A percentile compares a stretch with the other conserved stretches of the same genome.
phyloP scores from a whole-genome alignment of 805 yeast genomes.

The Metschnikowia drakensbergensis region DNA sequence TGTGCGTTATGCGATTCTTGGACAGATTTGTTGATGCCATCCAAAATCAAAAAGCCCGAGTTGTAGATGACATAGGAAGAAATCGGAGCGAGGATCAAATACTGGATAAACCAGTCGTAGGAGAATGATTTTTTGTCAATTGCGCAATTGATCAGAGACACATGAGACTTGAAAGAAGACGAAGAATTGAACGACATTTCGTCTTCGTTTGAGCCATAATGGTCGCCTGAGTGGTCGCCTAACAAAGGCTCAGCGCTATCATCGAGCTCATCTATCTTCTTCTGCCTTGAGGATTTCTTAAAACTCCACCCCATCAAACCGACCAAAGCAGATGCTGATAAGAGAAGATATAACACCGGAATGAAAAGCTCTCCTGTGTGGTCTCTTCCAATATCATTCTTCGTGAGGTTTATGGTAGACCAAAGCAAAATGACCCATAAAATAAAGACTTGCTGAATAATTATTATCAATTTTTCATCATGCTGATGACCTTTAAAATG shows the following conservation, averaged over 20 bases:
- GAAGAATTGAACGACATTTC: conserved; percentile 18
- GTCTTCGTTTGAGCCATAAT: conserved; percentile 15
- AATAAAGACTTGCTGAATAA: conserved; percentile 51
- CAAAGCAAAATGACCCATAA: conserved; percentile 55
- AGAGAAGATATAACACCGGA: conserved; percentile 43
- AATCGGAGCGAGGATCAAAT: conserved; percentile 62
- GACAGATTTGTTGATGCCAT: conserved; percentile 65
- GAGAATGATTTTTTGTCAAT: conserved; percentile 43
- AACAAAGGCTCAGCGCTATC: conserved; percentile 34
- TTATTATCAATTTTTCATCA: conserved; percentile 53
- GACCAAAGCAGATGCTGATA: conserved; percentile 44
- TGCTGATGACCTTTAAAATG: conserved; percentile 33
- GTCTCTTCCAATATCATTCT: conserved; percentile 38
- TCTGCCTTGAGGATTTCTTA: conserved; percentile 14
- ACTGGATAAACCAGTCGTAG: conserved; percentile 83
- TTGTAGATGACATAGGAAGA: conserved; percentile 52
- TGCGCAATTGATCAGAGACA: conserved; percentile 13
- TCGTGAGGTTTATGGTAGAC: conserved; percentile 45
- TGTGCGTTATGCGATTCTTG: conserved; percentile 59
- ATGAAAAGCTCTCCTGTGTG: conserved; percentile 54
- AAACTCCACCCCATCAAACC: conserved; percentile 51
- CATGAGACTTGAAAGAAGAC: conserved; percentile 19
- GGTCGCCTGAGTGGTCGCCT: conserved; percentile 13
- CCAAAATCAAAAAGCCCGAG: conserved; percentile 52
- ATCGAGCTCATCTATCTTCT: conserved; percentile 5